Evolutionary conservation across 345 rosid species (phyloP).

Genomic region (Gossypium sturtianum): DNA sequence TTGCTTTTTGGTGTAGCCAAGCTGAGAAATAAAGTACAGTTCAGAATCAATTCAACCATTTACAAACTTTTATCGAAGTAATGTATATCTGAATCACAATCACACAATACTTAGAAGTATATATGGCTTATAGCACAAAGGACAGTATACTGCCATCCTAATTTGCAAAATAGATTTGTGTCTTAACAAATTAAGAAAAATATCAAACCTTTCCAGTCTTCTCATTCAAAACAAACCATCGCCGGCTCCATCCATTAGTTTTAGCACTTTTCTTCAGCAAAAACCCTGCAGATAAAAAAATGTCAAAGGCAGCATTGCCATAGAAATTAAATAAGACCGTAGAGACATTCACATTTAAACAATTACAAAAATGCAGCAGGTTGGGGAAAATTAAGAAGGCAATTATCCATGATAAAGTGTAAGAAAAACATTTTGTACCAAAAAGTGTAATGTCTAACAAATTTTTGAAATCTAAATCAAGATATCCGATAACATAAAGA

Average conservation of each 20-base stretch:
- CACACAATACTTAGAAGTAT: neutral
- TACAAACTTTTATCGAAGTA: neutral
- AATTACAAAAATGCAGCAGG: neutral
- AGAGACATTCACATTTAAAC: neutral
- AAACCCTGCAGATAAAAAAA: constrained; percentile 48
- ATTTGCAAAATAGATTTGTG: neutral
- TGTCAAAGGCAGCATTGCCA: neutral
- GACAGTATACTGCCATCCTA: neutral
- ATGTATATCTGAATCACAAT: neutral
- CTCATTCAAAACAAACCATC: constrained; percentile 95
- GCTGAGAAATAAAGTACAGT: constrained; percentile 37
- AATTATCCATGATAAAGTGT: neutral
- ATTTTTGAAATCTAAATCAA: neutral
- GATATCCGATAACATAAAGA: neutral
- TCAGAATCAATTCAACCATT: constrained; percentile 4
- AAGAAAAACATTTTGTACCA: neutral
- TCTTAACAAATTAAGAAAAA: neutral
- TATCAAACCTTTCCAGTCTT: constrained; percentile 78
- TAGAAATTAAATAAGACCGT: neutral
- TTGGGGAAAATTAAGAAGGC: neutral
- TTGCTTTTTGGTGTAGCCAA: constrained; percentile 88
- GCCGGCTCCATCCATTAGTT: constrained; percentile 82
- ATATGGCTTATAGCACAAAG: neutral
- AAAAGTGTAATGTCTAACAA: neutral
- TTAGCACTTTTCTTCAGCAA: constrained; percentile 84